A percentile compares a stretch with the other conserved stretches of the same genome.
phyloP scores from a whole-genome alignment of 345 rosid genomes.

The Passiflora organensis region DNA sequence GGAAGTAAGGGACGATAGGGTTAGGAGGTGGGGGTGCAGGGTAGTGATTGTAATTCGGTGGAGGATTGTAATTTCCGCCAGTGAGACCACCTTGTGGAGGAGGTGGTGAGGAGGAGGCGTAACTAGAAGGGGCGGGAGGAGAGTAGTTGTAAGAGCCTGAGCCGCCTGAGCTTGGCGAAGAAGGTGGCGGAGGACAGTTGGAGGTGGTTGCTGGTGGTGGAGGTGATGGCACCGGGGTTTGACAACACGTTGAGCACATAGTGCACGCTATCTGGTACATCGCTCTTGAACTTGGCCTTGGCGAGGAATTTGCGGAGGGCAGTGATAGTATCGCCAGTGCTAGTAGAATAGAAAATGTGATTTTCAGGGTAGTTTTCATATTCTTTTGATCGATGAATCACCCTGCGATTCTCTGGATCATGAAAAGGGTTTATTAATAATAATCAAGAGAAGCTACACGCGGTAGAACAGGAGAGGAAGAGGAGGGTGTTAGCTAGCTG shows the following conservation, averaged over 20 bases:
- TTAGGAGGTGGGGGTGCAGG: conserved; percentile 83
- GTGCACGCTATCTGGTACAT: conserved; percentile 60
- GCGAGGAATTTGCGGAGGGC: conserved; percentile 12
- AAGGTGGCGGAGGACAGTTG: conserved; percentile 63
- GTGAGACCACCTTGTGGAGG: conserved; percentile 41
- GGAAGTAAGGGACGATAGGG: conserved; percentile 98
- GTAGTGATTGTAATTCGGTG: conserved; percentile 42
- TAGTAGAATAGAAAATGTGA: too few relatives aligned
- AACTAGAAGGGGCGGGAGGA: conserved; percentile 64
- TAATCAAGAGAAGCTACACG: too few relatives aligned
- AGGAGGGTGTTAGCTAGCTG: too few relatives aligned
- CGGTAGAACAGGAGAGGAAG: too few relatives aligned
- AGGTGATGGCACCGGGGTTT: conserved; percentile 36
- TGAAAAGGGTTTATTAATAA: too few relatives aligned
- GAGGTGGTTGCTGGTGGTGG: conserved; percentile 33
- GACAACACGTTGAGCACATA: conserved; percentile 76
- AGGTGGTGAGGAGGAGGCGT: conserved; percentile 50
- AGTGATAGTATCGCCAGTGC: conserved; percentile 17
- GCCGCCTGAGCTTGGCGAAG: conserved; percentile 45
- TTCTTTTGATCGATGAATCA: too few relatives aligned
- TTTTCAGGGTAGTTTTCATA: too few relatives aligned
- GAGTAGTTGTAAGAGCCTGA: conserved; percentile 39
- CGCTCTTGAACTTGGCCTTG: conserved; percentile 11
- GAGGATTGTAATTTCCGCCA: conserved; percentile 45
- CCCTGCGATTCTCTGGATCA: too few relatives aligned